Conservation (phyloP, 2,329 filamentous ascomycete species). For the Alternaria brassicae region DNA sequence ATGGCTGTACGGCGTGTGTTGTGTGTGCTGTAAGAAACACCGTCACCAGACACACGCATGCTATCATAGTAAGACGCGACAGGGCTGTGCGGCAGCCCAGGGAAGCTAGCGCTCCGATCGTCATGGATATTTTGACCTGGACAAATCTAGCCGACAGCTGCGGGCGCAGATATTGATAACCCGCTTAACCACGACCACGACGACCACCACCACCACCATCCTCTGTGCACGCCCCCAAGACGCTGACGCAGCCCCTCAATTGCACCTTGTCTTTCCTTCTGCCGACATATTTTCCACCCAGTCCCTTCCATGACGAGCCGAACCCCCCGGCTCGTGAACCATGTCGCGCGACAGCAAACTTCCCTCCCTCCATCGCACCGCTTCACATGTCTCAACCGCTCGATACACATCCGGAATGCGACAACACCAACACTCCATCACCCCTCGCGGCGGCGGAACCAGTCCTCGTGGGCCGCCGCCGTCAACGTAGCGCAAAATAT, state of each 20-base stretch:
- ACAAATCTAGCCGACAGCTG: slow-evolving; percentile 20
- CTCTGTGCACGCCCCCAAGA: slow-evolving; percentile 8
- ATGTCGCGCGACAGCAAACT: slow-evolving; percentile 34
- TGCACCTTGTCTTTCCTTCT: slow-evolving; percentile 21
- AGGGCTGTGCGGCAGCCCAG: slow-evolving; percentile 11
- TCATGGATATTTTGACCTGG: slow-evolving; percentile 16
- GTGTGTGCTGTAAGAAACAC: slow-evolving; percentile 5
- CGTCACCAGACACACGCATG: background rate
- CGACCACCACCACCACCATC: slow-evolving; percentile 12
- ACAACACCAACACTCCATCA: slow-evolving; percentile 42
- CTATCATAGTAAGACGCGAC: slow-evolving; percentile 1
- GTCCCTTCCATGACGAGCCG: slow-evolving; percentile 41
- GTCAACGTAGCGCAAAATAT: slow-evolving; percentile 72
- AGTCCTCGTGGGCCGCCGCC: slow-evolving; percentile 78
- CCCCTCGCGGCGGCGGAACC: slow-evolving; percentile 54
- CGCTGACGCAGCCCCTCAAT: slow-evolving; percentile 30
- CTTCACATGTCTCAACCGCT: slow-evolving; percentile 34
- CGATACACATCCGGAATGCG: slow-evolving; percentile 6
- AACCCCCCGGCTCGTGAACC: slow-evolving; percentile 47
- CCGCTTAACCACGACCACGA: slow-evolving; percentile 4
- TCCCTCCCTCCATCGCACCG: slow-evolving; percentile 25
- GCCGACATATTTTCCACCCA: slow-evolving; percentile 3
- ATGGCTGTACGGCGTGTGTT: slow-evolving; percentile 55
- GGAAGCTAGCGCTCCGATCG: slow-evolving; percentile 15
- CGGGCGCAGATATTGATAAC: slow-evolving; percentile 6